phyloP scores from a whole-genome alignment of 2,329 filamentous ascomycete genomes.

The Lasiodiplodia hormozganensis region DNA sequence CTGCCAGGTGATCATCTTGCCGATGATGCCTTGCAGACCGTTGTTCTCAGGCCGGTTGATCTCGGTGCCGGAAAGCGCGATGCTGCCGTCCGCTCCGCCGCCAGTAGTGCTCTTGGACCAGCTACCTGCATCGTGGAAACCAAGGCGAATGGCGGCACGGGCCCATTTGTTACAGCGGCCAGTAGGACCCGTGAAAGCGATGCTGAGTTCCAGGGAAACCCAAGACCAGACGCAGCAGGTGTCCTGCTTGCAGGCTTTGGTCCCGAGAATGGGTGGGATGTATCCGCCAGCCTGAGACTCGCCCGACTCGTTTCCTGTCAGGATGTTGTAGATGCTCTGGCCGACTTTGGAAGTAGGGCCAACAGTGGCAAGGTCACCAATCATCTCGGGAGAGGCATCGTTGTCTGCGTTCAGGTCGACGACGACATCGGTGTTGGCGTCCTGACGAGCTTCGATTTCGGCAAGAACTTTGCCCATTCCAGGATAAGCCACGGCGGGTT shows the following conservation, averaged over 20 bases:
- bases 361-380: slow-evolving; percentile 44
- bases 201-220: slow-evolving; percentile 41
- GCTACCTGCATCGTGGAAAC: slow-evolving; percentile 44
- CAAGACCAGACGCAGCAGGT: slow-evolving; percentile 46
- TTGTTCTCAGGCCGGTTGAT: slow-evolving; percentile 49
- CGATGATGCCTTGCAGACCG: slow-evolving; percentile 54
- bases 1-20: slow-evolving; percentile 48
- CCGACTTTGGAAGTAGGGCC: slow-evolving; percentile 34
- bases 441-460: slow-evolving; percentile 8
- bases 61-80: slow-evolving; percentile 48
- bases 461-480: slow-evolving; percentile 32
- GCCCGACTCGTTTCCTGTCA: slow-evolving; percentile 38
- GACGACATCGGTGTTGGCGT: slow-evolving; percentile 27
- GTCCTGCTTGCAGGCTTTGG: slow-evolving; percentile 43
- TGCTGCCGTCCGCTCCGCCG: slow-evolving; percentile 52
- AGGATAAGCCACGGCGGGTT: slow-evolving; percentile 33
- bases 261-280: slow-evolving; percentile 34
- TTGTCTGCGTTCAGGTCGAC: slow-evolving; percentile 6
- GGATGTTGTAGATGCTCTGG: slow-evolving; percentile 40
- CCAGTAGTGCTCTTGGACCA: slow-evolving; percentile 43
- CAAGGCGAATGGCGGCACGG: slow-evolving; percentile 40
- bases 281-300: slow-evolving; percentile 36
- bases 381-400: slow-evolving; percentile 41
- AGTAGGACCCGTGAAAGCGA: slow-evolving; percentile 36
- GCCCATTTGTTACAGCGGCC: slow-evolving; percentile 40